Evolutionary conservation across 192 early-diverging fungal species (phyloP).

Genomic region (Dissophora globulifera): DNA sequence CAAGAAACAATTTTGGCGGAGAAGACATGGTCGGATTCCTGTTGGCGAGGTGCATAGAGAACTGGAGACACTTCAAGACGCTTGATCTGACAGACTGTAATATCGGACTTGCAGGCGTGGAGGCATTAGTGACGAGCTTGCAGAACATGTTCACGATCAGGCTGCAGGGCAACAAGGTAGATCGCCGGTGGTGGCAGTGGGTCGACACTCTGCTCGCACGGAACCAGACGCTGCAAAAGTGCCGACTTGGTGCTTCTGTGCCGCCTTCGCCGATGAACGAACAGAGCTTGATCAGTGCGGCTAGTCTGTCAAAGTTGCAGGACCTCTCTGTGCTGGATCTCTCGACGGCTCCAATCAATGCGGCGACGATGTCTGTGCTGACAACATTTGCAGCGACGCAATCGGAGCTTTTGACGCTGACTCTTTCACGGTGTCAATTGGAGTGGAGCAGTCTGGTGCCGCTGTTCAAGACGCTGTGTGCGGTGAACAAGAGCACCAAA

Average conservation of each 20-base stretch:
- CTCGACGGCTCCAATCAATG: conserved; percentile 20
- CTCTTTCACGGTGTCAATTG: conserved; percentile 14
- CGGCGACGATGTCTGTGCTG: conserved; percentile 13
- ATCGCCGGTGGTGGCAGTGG: conserved; percentile 49
- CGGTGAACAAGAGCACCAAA: conserved; percentile 30
- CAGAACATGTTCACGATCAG: conserved; percentile 36
- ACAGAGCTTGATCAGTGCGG: conserved; percentile 3
- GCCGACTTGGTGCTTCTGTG: conserved; percentile 29
- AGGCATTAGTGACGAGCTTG: conserved; percentile 14
- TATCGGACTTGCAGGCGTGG: conserved; percentile 32
- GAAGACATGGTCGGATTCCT: conserved; percentile 21
- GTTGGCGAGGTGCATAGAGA: conserved; percentile 17
- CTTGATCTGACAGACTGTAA: conserved; percentile 45
- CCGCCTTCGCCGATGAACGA: neutral
- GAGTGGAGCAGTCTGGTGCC: conserved; percentile 18
- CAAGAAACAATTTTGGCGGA: conserved; percentile 42
- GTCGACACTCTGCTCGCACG: conserved; percentile 25
- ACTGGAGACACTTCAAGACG: conserved; percentile 31
- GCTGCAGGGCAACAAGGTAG: conserved; percentile 26
- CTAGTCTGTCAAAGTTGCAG: conserved; percentile 8
- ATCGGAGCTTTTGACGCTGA: conserved; percentile 13
- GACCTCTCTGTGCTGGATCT: conserved; percentile 29
- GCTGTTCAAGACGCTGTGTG: conserved; percentile 27
- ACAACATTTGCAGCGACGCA: neutral
- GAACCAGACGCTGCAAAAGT: conserved; percentile 30